Conservation (phyloP, 2,329 filamentous ascomycete species). For the Colletotrichum eleusines region DNA sequence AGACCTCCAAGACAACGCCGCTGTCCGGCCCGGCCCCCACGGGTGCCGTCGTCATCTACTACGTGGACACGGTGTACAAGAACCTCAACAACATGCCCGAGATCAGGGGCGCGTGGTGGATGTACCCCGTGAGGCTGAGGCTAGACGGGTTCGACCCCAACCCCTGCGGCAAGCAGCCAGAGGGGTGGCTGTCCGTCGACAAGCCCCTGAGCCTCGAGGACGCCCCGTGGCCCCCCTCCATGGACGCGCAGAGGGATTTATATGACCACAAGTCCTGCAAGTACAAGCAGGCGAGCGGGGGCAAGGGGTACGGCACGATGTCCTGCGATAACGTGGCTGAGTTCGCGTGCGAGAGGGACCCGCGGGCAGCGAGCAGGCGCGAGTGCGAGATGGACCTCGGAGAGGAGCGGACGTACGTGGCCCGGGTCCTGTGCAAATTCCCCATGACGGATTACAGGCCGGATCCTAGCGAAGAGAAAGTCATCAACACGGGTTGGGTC, state of each 20-base stretch:
- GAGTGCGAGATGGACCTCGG: not conserved
- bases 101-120: not conserved
- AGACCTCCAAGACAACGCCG: not conserved
- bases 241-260: not conserved
- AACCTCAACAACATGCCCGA: not conserved
- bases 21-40: not conserved
- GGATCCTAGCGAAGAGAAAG: not conserved
- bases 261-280: not conserved
- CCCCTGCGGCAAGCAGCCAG: not conserved
- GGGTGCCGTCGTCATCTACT: not conserved
- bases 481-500: not conserved
- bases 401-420: not conserved
- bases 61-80: not conserved
- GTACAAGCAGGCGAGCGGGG: not conserved
- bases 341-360: not conserved
- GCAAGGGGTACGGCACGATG: not conserved
- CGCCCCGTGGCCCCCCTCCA: not conserved
- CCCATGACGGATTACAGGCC: not conserved
- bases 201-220: not conserved
- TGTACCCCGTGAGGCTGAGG: not conserved
- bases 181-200: not conserved
- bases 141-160: not conserved
- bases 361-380: not conserved
- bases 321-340: not conserved
- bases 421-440: not conserved